Evolutionary conservation across 2,329 filamentous ascomycete genomes (phyloP), one percentile per base, ranked within the genome.

Genomic region (Pyrenochaeta sp.): DNA sequence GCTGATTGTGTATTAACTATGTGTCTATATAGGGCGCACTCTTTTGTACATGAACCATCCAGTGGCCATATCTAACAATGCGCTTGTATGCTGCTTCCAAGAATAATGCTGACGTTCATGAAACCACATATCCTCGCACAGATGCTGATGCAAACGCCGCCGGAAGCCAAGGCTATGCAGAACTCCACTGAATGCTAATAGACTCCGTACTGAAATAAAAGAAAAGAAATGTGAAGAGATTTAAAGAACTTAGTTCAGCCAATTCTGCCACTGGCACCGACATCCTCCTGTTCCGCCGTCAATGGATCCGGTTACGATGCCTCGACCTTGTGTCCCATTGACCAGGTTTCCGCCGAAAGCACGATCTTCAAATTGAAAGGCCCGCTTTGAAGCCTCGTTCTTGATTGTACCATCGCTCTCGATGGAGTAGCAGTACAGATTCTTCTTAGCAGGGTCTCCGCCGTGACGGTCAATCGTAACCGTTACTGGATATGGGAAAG

Each of bases 271-370:
- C 55, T 75, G 68, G 65, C 83, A 86, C n/a, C 59, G 60, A 71
- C 83, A 86, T 0, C 83, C 83, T 6, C 82, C 82, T 4, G 69
- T 76, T 1, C 83, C 83, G 1, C 83, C 83, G 68, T 85, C 83
- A 44, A 83, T 75, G 21, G 64, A 53, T 1, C 81, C 81, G 4
- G 44, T 62, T 4, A 67, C 72, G 19, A 60, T 68, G 9, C 63
- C 58, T 23, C 77, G 74, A 6, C 77, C 75, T 8, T 71, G 65
- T 3, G 78, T 75, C 3, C 78, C 70, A 58, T 83, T 80, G 1
- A 84, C 70, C 30, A 82, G 52, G 2, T 59, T 69, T 0, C 81
- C 82, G 0, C 76, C 79, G 43, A 78, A 75, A 0, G 55, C 72
- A 7, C 82, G 71, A 40, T 80, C 66, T 61, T 86, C 83, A n/a